These are phyloP conservation scores for Cercophora newfieldiana DNA, from an alignment of 495 filamentous ascomycete genomes.

Conservation along the genomic window DNA sequence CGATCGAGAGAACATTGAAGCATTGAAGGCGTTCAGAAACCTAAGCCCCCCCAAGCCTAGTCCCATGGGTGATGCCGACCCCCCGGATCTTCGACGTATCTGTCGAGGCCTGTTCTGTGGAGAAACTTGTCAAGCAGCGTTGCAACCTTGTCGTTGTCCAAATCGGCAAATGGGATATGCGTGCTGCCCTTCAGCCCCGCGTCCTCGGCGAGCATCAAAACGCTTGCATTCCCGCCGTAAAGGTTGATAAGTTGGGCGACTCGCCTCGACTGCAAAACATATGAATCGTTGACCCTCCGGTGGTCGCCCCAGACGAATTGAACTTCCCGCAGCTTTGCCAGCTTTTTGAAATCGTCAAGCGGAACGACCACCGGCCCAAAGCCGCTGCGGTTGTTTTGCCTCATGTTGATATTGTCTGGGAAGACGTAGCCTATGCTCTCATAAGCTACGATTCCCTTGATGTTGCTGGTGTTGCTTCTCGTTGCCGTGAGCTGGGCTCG, in stretches of 20 bases:
- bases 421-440: conserved; percentile 49
- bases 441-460: conserved; percentile 51
- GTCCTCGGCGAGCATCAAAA: conserved; percentile 43
- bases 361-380: conserved; percentile 42
- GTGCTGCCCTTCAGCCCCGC: conserved; percentile 44
- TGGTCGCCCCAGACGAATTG: conserved; percentile 53
- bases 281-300: conserved; percentile 5
- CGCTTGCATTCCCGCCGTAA: conserved; percentile 48
- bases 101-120: conserved; percentile 35
- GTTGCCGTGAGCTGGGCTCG: conserved; percentile 45
- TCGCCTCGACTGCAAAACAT: conserved; percentile 33
- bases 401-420: conserved; percentile 43
- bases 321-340: conserved; percentile 41
- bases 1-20: too few relatives aligned
- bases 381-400: conserved; percentile 26
- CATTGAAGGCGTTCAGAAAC: too few relatives aligned
- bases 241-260: conserved; percentile 44
- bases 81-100: conserved; percentile 23
- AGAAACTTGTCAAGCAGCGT: conserved; percentile 43
- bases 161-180: conserved; percentile 48
- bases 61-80: neutral
- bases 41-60: too few relatives aligned
- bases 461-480: conserved; percentile 45
- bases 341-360: conserved; percentile 48
- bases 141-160: conserved; percentile 46